phyloP scores from a whole-genome alignment of 352 stramenopile genomes.

The Globisporangium perplexum region DNA sequence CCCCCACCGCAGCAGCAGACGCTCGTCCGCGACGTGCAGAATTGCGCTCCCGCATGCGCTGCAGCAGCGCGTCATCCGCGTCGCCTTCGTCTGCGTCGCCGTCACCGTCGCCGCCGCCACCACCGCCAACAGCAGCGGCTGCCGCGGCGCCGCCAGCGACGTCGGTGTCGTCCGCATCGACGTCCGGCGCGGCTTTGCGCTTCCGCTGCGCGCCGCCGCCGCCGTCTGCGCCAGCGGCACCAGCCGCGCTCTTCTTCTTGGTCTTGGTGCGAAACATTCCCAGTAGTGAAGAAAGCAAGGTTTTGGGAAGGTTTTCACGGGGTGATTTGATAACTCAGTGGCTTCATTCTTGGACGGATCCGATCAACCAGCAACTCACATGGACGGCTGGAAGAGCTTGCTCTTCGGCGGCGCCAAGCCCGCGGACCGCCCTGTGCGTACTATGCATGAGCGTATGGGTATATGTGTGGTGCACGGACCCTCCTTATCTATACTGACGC shows the following conservation, averaged over 20 bases:
- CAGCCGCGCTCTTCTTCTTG: conserved; percentile 22
- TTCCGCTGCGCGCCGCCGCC: conserved; percentile 14
- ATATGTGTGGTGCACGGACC: too few species aligned
- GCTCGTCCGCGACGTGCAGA: conserved; percentile 18
- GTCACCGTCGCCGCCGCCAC: neutral
- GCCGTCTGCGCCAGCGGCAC: neutral
- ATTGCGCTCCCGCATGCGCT: conserved; percentile 25
- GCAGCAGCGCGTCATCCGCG: conserved; percentile 15
- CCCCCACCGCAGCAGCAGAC: conserved; percentile 32
- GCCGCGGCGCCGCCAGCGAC: neutral
- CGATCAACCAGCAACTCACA: conserved; percentile 4
- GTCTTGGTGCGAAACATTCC: conserved; percentile 43
- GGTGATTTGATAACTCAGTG: too few species aligned
- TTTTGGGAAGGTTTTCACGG: too few species aligned
- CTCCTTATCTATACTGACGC: too few species aligned
- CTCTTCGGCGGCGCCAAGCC: conserved; percentile 34
- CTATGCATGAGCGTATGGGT: too few species aligned
- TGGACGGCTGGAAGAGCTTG: conserved; percentile 35
- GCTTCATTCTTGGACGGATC: neutral
- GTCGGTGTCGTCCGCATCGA: neutral
- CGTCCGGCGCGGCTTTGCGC: conserved; percentile 19
- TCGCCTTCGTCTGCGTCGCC: neutral
- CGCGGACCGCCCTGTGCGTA: conserved; percentile 10
- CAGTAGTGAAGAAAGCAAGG: too few species aligned
- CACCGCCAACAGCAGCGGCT: neutral